Evolutionary conservation across 441 rosid genomes (phyloP).

Genomic region (Adansonia rubrostipa): DNA sequence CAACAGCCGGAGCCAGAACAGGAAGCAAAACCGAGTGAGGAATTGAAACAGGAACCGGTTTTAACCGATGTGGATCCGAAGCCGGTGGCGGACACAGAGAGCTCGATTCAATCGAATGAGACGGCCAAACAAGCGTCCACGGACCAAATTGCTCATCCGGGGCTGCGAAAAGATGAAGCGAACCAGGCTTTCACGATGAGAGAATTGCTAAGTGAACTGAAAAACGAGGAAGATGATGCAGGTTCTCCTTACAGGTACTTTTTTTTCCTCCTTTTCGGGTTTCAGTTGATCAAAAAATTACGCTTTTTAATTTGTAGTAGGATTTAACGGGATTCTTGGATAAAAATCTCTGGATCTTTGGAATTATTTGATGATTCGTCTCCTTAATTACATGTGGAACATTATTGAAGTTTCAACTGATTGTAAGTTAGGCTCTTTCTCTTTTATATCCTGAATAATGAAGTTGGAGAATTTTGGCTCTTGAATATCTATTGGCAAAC

Average conservation of each 20-base stretch:
- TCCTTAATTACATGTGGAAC: not conserved
- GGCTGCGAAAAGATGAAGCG: slow-evolving; percentile 56
- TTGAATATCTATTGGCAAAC: not conserved
- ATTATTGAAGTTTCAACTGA: slow-evolving; percentile 13
- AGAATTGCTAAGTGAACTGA: slow-evolving; percentile 77
- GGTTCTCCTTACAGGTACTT: slow-evolving; percentile 61
- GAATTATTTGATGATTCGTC: not conserved
- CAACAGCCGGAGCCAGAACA: slow-evolving; percentile 23
- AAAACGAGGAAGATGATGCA: slow-evolving; percentile 73
- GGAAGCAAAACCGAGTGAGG: slow-evolving; percentile 25
- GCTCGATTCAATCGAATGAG: slow-evolving; percentile 47
- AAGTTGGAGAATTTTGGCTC: not conserved
- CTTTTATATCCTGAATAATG: not conserved
- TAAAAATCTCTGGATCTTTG: not conserved
- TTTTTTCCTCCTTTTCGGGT: slow-evolving; percentile 1
- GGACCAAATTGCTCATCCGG: slow-evolving; percentile 36
- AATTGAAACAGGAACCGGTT: slow-evolving; percentile 22
- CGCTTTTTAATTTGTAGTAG: not conserved
- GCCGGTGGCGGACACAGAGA: slow-evolving; percentile 39
- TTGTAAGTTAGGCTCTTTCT: not conserved
- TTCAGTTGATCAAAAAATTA: not conserved
- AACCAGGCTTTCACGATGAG: slow-evolving; percentile 88
- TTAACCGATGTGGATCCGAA: slow-evolving; percentile 30
- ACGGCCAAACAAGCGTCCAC: slow-evolving; percentile 33
- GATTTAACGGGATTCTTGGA: not conserved